Evolutionary conservation across 2,329 filamentous ascomycete species (phyloP), one percentile per base, ranked within the genome.

Genomic region (Hypoxylon sp.): DNA sequence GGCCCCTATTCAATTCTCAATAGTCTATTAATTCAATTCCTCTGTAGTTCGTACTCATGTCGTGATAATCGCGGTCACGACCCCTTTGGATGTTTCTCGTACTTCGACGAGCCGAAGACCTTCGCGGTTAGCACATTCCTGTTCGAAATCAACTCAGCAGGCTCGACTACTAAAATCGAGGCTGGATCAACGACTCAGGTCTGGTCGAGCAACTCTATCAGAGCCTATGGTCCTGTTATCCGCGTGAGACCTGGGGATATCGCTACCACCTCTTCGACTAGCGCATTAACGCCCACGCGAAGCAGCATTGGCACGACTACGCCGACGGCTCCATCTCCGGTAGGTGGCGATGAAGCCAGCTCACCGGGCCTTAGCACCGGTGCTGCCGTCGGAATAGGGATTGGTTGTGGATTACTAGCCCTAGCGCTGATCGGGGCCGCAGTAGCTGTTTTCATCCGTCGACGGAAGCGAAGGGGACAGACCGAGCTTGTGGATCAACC

Each of bases 151-250:
- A 31, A 47, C 26, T 26, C 44, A 11, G 35, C 9, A 5, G 44
- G 44, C 7, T 32, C 7, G 11, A 47, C 44, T 11, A 47, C 35
- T 9, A 40, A 16, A 12, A 45, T 51, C 8, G 13, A 36, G 12
- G 29, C 35, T 4, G 46, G 46, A 34, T 38, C 46, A 7, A 51
- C 41, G 12, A 47, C 36, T 3, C 12, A 5, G 4, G 34, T 38
- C 2, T 19, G 30, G 15, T n/a, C 19, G n/a, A 30, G n/a, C 13
- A 34, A 46, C 36, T 51, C 31, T 15, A 9, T 55, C 25, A 11
- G 31, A 21, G 51, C 46, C 5, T 51, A 51, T 17, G 46, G 25
- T 9, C 46, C 51, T 5, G 17, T 55, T 30, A 26, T 55, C 12
- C 46, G 21, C 15, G 27, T 32, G 25, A 35, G 20, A 5, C 5